These are phyloP conservation scores for Leishmania arabica DNA, from an alignment of 208 protist species.

Conservation along the genomic window DNA sequence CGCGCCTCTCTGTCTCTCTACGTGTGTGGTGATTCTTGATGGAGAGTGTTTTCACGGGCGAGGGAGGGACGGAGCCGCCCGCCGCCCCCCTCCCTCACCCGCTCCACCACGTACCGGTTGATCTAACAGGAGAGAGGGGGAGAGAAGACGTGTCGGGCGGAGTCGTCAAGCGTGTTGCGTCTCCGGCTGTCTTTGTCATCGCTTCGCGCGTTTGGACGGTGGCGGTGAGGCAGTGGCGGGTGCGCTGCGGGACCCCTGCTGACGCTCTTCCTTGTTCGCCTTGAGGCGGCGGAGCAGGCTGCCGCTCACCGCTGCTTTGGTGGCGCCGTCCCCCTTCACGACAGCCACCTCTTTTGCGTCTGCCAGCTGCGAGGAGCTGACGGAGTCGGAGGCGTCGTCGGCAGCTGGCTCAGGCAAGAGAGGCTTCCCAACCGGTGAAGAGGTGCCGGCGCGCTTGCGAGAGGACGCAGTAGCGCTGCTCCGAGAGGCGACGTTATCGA, in stretches of 20 bases:
- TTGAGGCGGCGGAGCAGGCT: conserved; percentile 11
- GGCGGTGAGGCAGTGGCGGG: neutral
- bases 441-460: conserved; percentile 1
- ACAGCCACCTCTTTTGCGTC: conserved; percentile 7
- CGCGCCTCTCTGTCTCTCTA: neutral
- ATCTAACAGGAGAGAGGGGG: neutral
- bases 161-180: neutral
- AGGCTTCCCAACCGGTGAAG: conserved; percentile 1
- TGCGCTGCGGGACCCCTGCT: neutral
- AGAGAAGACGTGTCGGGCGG: neutral
- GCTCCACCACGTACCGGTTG: neutral
- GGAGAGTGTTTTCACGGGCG: neutral
- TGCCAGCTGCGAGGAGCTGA: conserved; percentile 16
- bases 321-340: conserved; percentile 6
- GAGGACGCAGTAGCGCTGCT: neutral
- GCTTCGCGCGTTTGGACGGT: neutral
- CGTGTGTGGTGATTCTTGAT: neutral
- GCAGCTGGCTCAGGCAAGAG: neutral
- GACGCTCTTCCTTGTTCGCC: conserved; percentile 4
- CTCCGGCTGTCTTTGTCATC: neutral
- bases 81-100: neutral
- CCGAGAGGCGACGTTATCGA: neutral
- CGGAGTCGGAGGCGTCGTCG: conserved; percentile 2
- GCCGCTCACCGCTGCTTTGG: conserved; percentile 18
- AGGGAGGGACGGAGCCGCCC: neutral